These are phyloP conservation scores for Cladosporium sp. DNA, from an alignment of 2,329 filamentous ascomycete genomes.

Conservation along the genomic window DNA sequence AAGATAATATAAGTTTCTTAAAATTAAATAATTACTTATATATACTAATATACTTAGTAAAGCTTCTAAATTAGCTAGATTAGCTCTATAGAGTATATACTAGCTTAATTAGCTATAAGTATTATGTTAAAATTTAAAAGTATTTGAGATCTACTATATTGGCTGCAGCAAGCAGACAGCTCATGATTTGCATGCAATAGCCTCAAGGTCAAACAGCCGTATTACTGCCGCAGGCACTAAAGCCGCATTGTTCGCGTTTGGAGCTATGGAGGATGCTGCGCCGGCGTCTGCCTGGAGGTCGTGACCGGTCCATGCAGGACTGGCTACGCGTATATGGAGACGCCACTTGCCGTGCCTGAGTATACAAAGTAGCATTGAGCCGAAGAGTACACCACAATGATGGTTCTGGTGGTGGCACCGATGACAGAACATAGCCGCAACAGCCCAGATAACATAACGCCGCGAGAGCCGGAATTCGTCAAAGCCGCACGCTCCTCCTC, in stretches of 20 bases:
- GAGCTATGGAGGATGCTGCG: background rate
- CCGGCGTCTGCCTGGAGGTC: background rate
- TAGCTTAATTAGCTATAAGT: too few relatives aligned
- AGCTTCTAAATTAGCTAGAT: too few relatives aligned
- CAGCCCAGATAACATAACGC: background rate
- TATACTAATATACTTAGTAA: too few relatives aligned
- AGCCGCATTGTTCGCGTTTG: background rate
- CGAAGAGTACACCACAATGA: background rate
- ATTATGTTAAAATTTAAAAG: too few relatives aligned
- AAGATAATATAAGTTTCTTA: too few relatives aligned
- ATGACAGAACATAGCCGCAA: background rate
- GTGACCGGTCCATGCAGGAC: background rate
- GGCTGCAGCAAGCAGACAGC: too few relatives aligned
- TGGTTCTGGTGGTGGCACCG: background rate
- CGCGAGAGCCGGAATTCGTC: background rate
- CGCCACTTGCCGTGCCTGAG: too few relatives aligned
- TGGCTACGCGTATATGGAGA: too few relatives aligned
- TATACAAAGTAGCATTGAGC: background rate
- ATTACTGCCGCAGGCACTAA: background rate
- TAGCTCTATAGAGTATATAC: too few relatives aligned
- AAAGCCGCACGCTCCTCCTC: background rate
- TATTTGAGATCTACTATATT: too few relatives aligned
- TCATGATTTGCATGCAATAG: too few relatives aligned
- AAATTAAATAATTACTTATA: too few relatives aligned
- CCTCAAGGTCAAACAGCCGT: background rate